Percentiles rank a stretch among this genome's conserved stretches.
phyloP scores from a whole-genome alignment of 495 filamentous ascomycete species.

The Daldinia concentrica region DNA sequence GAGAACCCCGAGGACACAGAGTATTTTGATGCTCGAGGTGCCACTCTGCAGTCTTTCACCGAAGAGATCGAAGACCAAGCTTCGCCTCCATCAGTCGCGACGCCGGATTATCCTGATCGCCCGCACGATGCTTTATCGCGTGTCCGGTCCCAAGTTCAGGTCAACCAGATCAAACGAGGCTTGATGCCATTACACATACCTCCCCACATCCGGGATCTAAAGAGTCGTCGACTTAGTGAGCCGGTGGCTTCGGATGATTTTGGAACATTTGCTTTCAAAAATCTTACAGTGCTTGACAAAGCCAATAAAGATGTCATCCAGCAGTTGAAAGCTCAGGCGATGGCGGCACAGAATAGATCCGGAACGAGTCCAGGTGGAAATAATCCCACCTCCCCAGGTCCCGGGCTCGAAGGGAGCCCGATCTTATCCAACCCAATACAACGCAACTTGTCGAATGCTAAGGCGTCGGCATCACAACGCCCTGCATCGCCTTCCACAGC shows the following conservation, averaged over 20 bases:
- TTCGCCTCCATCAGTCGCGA: slow-evolving; percentile 69
- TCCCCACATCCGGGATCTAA: slow-evolving; percentile 89
- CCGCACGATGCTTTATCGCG: slow-evolving; percentile 95
- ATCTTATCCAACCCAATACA: slow-evolving; percentile 81
- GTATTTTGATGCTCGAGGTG: slow-evolving; percentile 94
- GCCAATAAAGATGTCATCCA: slow-evolving; percentile 99
- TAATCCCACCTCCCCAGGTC: slow-evolving; percentile 58
- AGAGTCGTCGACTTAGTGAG: slow-evolving; percentile 88
- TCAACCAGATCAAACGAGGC: slow-evolving; percentile 80
- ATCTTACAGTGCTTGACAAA: slow-evolving; percentile 94
- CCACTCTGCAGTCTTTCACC: slow-evolving; percentile 85
- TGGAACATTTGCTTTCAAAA: slow-evolving; percentile 96
- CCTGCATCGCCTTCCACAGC: slow-evolving; percentile 85
- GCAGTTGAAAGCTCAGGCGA: slow-evolving; percentile 87
- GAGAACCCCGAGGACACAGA: slow-evolving; percentile 98
- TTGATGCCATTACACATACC: slow-evolving; percentile 96
- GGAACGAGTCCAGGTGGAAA: slow-evolving; percentile 54
- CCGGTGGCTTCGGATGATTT: slow-evolving; percentile 91
- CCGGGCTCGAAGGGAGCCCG: slow-evolving; percentile 85
- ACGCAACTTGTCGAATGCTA: slow-evolving; percentile 80
- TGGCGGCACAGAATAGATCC: slow-evolving; percentile 69
- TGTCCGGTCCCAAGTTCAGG: slow-evolving; percentile 76
- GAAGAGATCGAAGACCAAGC: slow-evolving; percentile 93
- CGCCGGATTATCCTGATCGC: slow-evolving; percentile 81
- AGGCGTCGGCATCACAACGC: slow-evolving; percentile 67